Evolutionary conservation across 169 alveolate genomes (phyloP), one percentile per base, ranked within the genome.

Genomic region (Cryptosporidium meleagridis): DNA sequence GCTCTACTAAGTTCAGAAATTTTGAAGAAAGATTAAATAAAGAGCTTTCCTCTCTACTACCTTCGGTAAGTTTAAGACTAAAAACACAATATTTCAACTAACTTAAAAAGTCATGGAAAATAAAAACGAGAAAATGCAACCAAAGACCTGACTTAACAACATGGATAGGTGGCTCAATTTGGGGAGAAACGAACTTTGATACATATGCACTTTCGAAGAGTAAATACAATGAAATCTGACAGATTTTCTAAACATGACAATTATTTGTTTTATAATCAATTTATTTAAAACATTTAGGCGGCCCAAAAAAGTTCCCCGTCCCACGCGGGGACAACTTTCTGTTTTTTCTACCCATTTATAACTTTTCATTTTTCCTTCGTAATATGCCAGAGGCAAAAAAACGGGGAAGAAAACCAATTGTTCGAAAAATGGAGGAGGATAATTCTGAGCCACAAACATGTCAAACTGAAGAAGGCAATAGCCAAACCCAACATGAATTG

Each of bases 361-460:
- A 72, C 29, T 59, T 80, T 65, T 65, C 44, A 55, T 29, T 26
- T 80, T 80, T 75, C 68, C 73, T 80, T 80, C 80, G 89, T 65
- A 67, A 80, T 80, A 80, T 80, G 89, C 73, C 89, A 35, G 89
- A 61, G 68, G 75, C 75, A 26, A 80, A 80, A 67, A 80, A 80
- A 80, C 89, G 89, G 80, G 89, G 89, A 80, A 80, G 89, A 80
- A 80, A 62, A 33, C 89, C 89, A n/a, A 59, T 59, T 16, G 39
- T 51, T 31, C 52, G 75, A 53, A 62, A 59, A 65, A 80, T 65
- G 73, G 89, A 80, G 75, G 89, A 80, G 75, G 89, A 80, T 23
- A 80, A 51, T 80, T 39, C 75, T 37, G 89, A 80, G 21, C 55
- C 89, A 44, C 72, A 80, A 62, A 33, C 86, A 18, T 37, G 39